Evolutionary conservation across 768 basidiomycete genomes (phyloP).

Genomic region (Favolaschia claudopus): DNA sequence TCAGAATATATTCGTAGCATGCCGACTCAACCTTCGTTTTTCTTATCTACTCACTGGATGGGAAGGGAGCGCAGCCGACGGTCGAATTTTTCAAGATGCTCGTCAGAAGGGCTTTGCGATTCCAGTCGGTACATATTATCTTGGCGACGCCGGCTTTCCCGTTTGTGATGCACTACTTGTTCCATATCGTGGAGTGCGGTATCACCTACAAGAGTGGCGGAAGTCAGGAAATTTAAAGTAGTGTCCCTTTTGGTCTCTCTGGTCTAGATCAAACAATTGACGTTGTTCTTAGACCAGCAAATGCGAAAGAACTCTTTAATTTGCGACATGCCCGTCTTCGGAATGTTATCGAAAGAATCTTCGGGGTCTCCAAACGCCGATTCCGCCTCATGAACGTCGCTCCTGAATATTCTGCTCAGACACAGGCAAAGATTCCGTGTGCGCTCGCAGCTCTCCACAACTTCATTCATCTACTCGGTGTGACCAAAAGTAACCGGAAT

Average conservation of each 20-base stretch:
- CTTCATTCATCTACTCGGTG: too few species aligned
- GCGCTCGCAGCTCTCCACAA: not conserved
- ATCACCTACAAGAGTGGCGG: slow-evolving; percentile 36
- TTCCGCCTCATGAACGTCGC: slow-evolving; percentile 14
- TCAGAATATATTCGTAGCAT: slow-evolving; percentile 42
- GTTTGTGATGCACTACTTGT: slow-evolving; percentile 34
- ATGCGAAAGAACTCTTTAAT: slow-evolving; percentile 29
- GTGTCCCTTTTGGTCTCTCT: not conserved
- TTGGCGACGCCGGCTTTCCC: slow-evolving; percentile 35
- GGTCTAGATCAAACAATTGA: not conserved
- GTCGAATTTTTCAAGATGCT: slow-evolving; percentile 35
- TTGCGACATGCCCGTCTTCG: slow-evolving; percentile 23
- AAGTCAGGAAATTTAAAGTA: slow-evolving; percentile 6
- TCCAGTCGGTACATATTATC: slow-evolving; percentile 26
- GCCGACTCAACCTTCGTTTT: slow-evolving; percentile 37
- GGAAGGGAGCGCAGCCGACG: slow-evolving; percentile 45
- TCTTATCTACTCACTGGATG: slow-evolving; percentile 42
- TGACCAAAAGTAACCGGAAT: too few species aligned
- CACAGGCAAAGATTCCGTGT: not conserved
- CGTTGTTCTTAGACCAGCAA: slow-evolving; percentile 17
- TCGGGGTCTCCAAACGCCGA: slow-evolving; percentile 25
- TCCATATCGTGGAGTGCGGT: slow-evolving; percentile 34
- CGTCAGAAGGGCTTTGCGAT: slow-evolving; percentile 25
- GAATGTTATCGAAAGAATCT: slow-evolving; percentile 30
- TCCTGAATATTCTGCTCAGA: not conserved